Evolutionary conservation across 129 eudicot species (phyloP).

Genomic region (Lonicera japonica): DNA sequence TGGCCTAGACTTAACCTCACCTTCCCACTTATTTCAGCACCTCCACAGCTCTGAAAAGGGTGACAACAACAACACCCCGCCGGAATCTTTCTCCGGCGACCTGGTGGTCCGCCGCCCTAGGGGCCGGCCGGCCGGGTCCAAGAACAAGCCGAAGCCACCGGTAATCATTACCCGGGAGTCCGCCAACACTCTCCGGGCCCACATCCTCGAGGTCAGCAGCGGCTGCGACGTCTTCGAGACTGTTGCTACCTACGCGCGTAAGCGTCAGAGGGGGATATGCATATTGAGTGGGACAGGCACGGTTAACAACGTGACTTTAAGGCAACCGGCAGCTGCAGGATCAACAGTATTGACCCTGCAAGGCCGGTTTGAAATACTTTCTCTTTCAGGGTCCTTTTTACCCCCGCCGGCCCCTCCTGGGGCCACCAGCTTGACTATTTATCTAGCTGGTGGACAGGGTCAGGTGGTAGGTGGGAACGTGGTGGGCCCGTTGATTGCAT

Average conservation of each 20-base stretch:
- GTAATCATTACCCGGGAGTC: slow-evolving; percentile 73
- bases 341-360: slow-evolving; percentile 50
- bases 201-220: slow-evolving; percentile 58
- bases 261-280: slow-evolving; percentile 65
- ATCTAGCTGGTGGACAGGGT: slow-evolving; percentile 81
- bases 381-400: slow-evolving; percentile 66
- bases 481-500: slow-evolving; percentile 66
- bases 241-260: slow-evolving; percentile 51
- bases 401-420: slow-evolving; percentile 95
- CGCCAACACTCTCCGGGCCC: slow-evolving; percentile 83
- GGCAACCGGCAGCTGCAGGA: slow-evolving; percentile 73
- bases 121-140: slow-evolving; percentile 81
- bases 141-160: slow-evolving; percentile 80
- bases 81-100: slow-evolving; percentile 25
- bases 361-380: slow-evolving; percentile 77
- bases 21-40: slow-evolving; percentile 58
- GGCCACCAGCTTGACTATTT: slow-evolving; percentile 71
- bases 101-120: slow-evolving; percentile 51
- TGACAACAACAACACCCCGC: slow-evolving; percentile 25
- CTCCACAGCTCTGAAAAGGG: slow-evolving; percentile 64
- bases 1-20: slow-evolving; percentile 56
- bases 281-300: slow-evolving; percentile 71
- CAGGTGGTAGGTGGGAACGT: slow-evolving; percentile 78
- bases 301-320: slow-evolving; percentile 62
- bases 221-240: slow-evolving; percentile 78